phyloP scores from a whole-genome alignment of 2,329 filamentous ascomycete species.

The Neonectria coccinea region DNA sequence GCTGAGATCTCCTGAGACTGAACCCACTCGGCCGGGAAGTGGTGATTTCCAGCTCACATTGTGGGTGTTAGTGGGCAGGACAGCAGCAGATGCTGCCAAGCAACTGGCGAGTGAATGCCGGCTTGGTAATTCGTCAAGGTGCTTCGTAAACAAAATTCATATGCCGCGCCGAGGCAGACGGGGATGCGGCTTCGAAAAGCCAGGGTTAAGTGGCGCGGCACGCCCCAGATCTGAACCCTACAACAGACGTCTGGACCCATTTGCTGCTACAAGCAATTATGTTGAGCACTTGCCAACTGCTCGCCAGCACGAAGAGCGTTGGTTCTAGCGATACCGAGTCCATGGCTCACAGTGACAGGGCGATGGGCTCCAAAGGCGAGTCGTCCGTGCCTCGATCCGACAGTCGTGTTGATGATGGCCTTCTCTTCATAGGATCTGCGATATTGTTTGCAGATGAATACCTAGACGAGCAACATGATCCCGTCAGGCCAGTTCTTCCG shows the following conservation, averaged over 20 bases:
- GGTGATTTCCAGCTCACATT: constrained; percentile 10
- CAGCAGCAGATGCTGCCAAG: constrained; percentile 7
- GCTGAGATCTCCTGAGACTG: constrained; percentile 24
- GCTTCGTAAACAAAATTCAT: constrained; percentile 11
- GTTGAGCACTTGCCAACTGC: constrained; percentile 8
- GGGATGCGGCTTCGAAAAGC: constrained; percentile 9
- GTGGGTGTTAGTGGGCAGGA: constrained; percentile 1
- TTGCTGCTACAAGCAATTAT: constrained; percentile 9
- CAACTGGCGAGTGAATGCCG: constrained; percentile 22
- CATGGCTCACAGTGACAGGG: constrained; percentile 19
- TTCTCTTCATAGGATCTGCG: constrained; percentile 22
- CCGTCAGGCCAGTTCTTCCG: constrained; percentile 27
- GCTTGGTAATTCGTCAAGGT: constrained; percentile 14
- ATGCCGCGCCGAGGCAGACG: constrained; percentile 21
- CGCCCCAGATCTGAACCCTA: constrained; percentile 18
- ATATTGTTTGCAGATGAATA: constrained; percentile 22
- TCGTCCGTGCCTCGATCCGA: constrained; percentile 24
- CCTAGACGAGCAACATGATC: constrained; percentile 6
- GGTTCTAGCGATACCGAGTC: constrained; percentile 16
- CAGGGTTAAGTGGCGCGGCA: constrained; percentile 12
- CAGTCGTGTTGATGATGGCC: neutral
- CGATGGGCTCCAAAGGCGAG: constrained; percentile 9
- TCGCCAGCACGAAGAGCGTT: constrained; percentile 13
- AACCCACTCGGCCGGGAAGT: constrained; percentile 10
- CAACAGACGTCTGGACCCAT: constrained; percentile 1